Percentiles rank a stretch among this genome's conserved stretches.
Evolutionary conservation across 345 rosid genomes (phyloP).

Genomic region (Eucalyptus microcorys): DNA sequence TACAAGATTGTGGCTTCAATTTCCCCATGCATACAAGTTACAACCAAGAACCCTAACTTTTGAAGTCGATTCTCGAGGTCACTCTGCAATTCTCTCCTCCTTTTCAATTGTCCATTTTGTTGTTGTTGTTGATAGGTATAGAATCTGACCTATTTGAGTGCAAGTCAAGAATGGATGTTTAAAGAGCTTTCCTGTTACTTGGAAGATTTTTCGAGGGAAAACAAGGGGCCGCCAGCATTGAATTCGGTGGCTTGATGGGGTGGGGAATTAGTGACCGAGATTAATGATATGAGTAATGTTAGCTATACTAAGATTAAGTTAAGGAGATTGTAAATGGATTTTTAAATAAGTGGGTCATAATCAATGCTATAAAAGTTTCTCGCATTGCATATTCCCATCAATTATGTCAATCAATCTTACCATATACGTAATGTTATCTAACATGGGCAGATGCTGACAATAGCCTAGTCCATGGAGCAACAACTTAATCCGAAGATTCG

Average conservation of each 20-base stretch:
- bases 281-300: not conserved
- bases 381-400: not conserved
- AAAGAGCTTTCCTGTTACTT: not conserved
- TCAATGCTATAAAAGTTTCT: not conserved
- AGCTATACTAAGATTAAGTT: not conserved
- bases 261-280: not conserved
- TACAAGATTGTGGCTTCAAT: not conserved
- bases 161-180: not conserved
- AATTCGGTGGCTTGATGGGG: not conserved
- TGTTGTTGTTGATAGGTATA: not conserved
- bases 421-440: not conserved
- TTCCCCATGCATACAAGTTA: not conserved
- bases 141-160: not conserved
- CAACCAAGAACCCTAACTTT: not conserved
- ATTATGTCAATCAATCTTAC: not conserved
- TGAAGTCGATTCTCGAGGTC: not conserved
- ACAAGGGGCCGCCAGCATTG: not conserved
- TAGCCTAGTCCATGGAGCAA: not conserved
- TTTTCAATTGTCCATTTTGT: not conserved
- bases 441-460: not conserved
- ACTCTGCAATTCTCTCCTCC: not conserved
- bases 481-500: not conserved
- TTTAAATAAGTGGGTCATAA: not conserved
- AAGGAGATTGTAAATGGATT: not conserved
- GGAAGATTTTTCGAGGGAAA: not conserved